Evolutionary conservation across 179 eudicot species (phyloP), one percentile per base, ranked within the genome.

Genomic region (Corrigiola litoralis): DNA sequence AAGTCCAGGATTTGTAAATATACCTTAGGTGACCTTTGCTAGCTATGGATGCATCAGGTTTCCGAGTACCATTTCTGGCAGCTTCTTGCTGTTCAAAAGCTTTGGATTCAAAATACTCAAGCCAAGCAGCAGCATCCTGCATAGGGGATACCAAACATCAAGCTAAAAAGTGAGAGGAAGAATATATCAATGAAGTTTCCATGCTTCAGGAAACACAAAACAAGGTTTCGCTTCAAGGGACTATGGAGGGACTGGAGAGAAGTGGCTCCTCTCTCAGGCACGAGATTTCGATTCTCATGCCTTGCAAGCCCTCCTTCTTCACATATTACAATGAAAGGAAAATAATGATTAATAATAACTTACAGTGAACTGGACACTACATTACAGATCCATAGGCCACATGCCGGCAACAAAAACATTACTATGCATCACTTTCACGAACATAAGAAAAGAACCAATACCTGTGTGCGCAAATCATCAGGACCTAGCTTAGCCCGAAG

Each of bases 51-150:
- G 99, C 97, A 82, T 95, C 99, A 58, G 97, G 99, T 79, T 88
- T 95, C 68, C 85, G 75, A 55, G 96, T 95, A 50, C 99, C 99
- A 75, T 95, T 92, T 74, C 95, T 71, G 50, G 97, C 99, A 77
- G 99, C 99, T 85, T 95, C 99, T 82, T 95, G 97, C 72, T 95
- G 99, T 76, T 95, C 99, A 82, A 91, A 87, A 71, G 97, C 97
- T 90, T 95, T 95, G 41, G 99, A 95, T 76, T 95, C 99, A 73
- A 95, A 95, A 84, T 95, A 95, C 74, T 95, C 99, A 13, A 95
- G 90, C 99, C 99, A 95, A 69, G 99, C 99, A 80, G 97, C 97
- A 72, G 99, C 99, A 82, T 95, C 99, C 99, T 95, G 86, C 73
- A 78, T 49, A 44, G 56, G 7, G 56, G 45, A 62, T 61, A 29